Evolutionary conservation across 371 early-diverging fungal species (phyloP), one percentile per base, ranked within the genome.

Genomic region (Zancudomyces culisetae): DNA sequence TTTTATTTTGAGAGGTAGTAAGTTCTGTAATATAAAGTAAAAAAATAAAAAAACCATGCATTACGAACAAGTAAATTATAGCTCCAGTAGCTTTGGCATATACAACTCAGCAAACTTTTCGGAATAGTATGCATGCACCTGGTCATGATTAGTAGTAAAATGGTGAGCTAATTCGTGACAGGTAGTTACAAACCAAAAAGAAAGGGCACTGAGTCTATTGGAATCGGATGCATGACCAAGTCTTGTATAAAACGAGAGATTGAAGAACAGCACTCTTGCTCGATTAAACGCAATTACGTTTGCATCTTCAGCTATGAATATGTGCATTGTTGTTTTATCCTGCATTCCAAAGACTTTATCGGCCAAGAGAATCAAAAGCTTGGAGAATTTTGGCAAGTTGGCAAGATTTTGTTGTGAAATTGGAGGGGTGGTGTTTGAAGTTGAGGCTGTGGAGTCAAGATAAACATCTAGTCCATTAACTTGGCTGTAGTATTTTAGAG

Each of bases 121-220:
- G 66, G 83, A 74, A 64, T 80, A 85, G 54, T 76, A 83, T 61
- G 70, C 74, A 54, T 72, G 72, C 10, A 28, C 28, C 18, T 47
- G 52, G 45, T 73, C 54, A 54, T 73, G 73, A 24, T 54, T 57
- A n/a, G 43, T 22, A 12, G 52, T 53, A 30, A 87, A 87, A 56
- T 87, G 83, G 58, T 91, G 92, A 2, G 83, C 89, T 52, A 91
- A 60, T 63, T 89, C 92, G 60, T 91, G 92, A 55, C 85, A 83
- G n/a, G 76, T 60, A 1, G 78, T 81, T 77, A 88, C 78, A 60
- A 83, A 90, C 90, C 88, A 87, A 58, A 83, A 87, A 47, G 43
- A 19, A 35, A 52, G 58, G 0, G 49, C 45, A 18, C 58, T 46
- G 6, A 29, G n/a, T n/a, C n/a, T n/a, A 12, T 26, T 26, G 20